phyloP scores from a whole-genome alignment of 345 rosid species.

The Lepidium sativum region DNA sequence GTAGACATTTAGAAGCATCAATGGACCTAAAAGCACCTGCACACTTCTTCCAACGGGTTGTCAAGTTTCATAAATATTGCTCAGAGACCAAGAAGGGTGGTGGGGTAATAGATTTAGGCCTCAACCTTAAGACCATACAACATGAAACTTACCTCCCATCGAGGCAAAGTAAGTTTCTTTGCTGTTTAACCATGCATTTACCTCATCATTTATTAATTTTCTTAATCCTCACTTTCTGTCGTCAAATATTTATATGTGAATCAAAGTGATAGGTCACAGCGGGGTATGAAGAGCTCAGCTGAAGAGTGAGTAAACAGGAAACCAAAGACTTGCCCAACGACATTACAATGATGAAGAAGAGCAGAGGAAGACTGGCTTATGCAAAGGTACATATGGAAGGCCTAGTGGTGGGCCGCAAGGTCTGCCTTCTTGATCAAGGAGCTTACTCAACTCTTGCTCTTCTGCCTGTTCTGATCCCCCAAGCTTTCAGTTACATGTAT shows the following conservation, averaged over 20 bases:
- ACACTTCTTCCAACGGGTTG: conserved; percentile 7
- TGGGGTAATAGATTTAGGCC: conserved; percentile 59
- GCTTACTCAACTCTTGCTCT: conserved; percentile 48
- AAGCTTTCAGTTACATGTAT: conserved; percentile 8
- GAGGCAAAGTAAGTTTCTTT: conserved; percentile 29
- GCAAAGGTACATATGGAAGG: conserved; percentile 81
- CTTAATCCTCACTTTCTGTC: neutral
- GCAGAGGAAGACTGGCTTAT: conserved; percentile 47
- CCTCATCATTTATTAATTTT: neutral
- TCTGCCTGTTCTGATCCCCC: conserved; percentile 25
- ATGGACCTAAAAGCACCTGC: conserved; percentile 23
- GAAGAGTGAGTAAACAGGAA: conserved; percentile 22
- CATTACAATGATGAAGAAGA: conserved; percentile 35
- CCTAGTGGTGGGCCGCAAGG: conserved; percentile 59
- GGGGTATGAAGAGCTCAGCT: conserved; percentile 32
- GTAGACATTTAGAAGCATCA: neutral
- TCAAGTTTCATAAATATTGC: conserved; percentile 32
- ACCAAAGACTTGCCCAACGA: conserved; percentile 8
- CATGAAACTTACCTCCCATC: conserved; percentile 48
- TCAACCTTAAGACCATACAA: conserved; percentile 52
- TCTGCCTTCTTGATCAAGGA: conserved; percentile 48
- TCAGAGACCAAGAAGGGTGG: conserved; percentile 35
- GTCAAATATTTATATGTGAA: neutral
- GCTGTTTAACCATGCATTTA: neutral
- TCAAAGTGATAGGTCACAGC: conserved; percentile 29